These are phyloP conservation scores for Inonotus obliquus DNA, from an alignment of 1,284 basidiomycete genomes.

Conservation along the genomic window DNA sequence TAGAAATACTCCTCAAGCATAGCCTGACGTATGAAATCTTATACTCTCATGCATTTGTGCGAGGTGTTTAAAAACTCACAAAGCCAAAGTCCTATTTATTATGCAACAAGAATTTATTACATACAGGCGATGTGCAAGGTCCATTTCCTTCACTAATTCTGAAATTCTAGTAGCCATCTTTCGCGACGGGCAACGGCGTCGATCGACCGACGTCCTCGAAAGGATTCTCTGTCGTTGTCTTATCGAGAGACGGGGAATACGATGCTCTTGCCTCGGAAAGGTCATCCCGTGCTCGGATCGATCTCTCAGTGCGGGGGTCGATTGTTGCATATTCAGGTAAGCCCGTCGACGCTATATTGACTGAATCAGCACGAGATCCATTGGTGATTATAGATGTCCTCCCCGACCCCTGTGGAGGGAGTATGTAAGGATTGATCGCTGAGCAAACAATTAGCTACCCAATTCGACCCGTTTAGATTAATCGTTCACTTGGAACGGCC, in stretches of 20 bases:
- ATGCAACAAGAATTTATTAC: too few species aligned
- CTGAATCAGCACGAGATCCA: neutral
- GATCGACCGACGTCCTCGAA: too few species aligned
- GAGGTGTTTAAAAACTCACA: too few species aligned
- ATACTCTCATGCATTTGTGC: too few species aligned
- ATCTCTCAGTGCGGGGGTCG: neutral
- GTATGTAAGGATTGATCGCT: neutral
- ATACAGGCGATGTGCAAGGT: too few species aligned
- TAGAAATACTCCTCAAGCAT: too few species aligned
- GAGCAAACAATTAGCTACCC: neutral
- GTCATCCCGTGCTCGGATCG: neutral
- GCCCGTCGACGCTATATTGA: neutral
- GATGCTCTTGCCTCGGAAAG: neutral
- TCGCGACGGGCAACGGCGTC: neutral
- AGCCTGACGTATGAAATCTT: too few species aligned
- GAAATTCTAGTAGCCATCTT: too few species aligned
- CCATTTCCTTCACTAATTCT: too few species aligned
- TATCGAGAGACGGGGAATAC: neutral
- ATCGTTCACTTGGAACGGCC: neutral
- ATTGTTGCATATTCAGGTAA: neutral
- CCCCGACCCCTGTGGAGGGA: neutral
- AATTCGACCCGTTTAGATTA: neutral
- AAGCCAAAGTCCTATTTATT: too few species aligned
- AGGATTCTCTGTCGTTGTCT: neutral
- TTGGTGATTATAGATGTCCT: neutral